Base-by-base conservation (phyloP, 2,329 filamentous ascomycete genomes). In the Plectosphaerella cucumerina region DNA sequence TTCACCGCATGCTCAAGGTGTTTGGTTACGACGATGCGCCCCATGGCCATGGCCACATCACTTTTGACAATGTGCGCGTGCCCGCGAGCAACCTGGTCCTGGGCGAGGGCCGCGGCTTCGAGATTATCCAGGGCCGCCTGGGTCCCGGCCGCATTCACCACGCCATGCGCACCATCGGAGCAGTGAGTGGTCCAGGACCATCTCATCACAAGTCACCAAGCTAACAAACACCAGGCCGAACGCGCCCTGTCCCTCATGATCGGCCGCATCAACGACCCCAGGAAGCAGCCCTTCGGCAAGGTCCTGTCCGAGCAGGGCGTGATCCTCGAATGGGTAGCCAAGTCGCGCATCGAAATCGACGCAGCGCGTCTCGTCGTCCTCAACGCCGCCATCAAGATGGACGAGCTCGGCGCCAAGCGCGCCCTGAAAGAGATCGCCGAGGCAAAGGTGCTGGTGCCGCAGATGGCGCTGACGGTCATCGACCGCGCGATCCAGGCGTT, bases 11-110 rank as follows among this genome's bases (percentile, higher is more conserved):
- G 90, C 77, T 99, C 50, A 87, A 80, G 47, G 93, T 97, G 58
- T 96, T 95, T 70, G 94, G 94, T 52, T 97, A 91, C 72, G 94
- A 97, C 68, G 94, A 99, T 62, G 94, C 94, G n/a, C 94, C 94
- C 3, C 94, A 99, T 69, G 94, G 94, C 50, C 94, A 99, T 73
- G 94, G 91, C 43, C 93, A 99, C 70, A 84, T 99, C 65, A 82
- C 77, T 34, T 97, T 99, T 73, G 78, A 85, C 53, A 87, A 97
- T 66, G 94, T 97, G 56, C 88, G 93, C 53, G 89, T 99, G 1
- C 93, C 93, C 8, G 84, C 78, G 31, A 75, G 76, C 62, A 94
- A 89, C 74, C 86, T 99, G 64, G 88, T 97, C 11, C 86, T 99
- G 4, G 93, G 94, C 54, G 90, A 94, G 68, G 94, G 94, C 58